Percentiles rank a stretch among this genome's conserved stretches.
These are phyloP conservation scores for Trichoderma guizhouense DNA, from an alignment of 2,329 filamentous ascomycete genomes.

Conservation along the genomic window DNA sequence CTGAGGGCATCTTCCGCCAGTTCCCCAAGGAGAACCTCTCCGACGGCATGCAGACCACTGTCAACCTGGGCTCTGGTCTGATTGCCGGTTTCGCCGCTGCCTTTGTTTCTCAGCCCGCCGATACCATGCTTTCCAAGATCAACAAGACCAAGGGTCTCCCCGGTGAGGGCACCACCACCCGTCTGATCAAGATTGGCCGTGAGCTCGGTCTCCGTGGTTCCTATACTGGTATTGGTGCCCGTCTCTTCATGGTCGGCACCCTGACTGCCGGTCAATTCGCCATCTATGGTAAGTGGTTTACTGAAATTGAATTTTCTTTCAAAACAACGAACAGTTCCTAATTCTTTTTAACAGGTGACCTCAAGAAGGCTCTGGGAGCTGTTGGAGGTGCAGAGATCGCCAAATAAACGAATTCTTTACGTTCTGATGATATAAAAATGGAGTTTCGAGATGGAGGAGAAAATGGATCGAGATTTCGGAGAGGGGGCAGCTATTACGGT, in stretches of 20 bases:
- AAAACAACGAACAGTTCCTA: no score
- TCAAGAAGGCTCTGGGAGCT: conserved; percentile 68
- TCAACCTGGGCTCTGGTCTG: conserved; percentile 66
- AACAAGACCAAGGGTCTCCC: conserved; percentile 90
- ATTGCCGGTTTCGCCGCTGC: conserved; percentile 75
- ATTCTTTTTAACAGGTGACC: conserved; percentile 33
- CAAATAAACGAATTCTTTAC: conserved; percentile 12
- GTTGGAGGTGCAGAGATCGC: conserved; percentile 54
- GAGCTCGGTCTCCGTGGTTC: conserved; percentile 78
- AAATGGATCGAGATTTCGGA: conserved; percentile 14
- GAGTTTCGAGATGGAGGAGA: neutral
- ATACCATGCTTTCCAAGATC: conserved; percentile 94
- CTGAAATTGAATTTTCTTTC: no score
- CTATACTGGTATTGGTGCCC: conserved; percentile 77
- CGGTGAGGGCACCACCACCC: conserved; percentile 76
- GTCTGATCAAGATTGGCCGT: conserved; percentile 83
- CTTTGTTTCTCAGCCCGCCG: conserved; percentile 82
- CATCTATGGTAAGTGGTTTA: conserved; percentile 63
- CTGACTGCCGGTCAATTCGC: conserved; percentile 80
- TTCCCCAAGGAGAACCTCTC: conserved; percentile 71
- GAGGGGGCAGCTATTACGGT: conserved; percentile 9
- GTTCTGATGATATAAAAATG: conserved; percentile 11
- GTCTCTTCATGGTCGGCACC: conserved; percentile 62
- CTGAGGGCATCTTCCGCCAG: conserved; percentile 65
- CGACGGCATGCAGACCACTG: conserved; percentile 66